These are phyloP conservation scores for Colletotrichum navitas DNA, from an alignment of 2,329 filamentous ascomycete species.

Conservation along the genomic window DNA sequence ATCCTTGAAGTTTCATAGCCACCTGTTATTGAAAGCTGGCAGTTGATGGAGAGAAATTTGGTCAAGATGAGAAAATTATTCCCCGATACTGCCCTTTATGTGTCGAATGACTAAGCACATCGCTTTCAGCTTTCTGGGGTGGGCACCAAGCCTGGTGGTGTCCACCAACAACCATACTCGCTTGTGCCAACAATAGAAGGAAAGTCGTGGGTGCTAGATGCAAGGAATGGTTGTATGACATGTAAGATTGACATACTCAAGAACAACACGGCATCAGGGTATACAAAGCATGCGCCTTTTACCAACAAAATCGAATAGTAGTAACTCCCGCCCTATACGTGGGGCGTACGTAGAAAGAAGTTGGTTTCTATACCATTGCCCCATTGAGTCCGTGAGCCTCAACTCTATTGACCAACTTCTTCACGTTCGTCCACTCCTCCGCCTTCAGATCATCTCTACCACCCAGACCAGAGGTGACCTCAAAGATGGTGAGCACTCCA, in stretches of 20 bases:
- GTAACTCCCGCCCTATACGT: slow-evolving; percentile 21
- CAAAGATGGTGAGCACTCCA: slow-evolving; percentile 90
- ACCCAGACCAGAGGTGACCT: slow-evolving; percentile 85
- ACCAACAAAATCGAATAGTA: slow-evolving; percentile 40
- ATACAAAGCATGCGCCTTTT: slow-evolving; percentile 42
- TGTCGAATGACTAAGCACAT: slow-evolving; percentile 29
- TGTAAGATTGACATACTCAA: slow-evolving; percentile 27
- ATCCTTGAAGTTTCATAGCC: neutral
- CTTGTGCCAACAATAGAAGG: neutral
- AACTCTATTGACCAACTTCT: slow-evolving; percentile 84
- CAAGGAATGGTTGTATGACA: neutral
- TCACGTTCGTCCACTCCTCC: slow-evolving; percentile 94
- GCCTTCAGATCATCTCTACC: slow-evolving; percentile 85
- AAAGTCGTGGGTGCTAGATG: neutral
- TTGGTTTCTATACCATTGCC: slow-evolving; percentile 51
- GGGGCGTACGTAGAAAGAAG: slow-evolving; percentile 46
- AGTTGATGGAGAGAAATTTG: slow-evolving; percentile 2
- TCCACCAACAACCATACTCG: neutral
- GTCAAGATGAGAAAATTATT: slow-evolving; percentile 1
- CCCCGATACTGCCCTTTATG: slow-evolving; percentile 26
- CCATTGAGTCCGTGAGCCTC: slow-evolving; percentile 71
- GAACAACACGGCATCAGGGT: slow-evolving; percentile 38
- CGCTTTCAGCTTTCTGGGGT: neutral
- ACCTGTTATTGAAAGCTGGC: neutral
- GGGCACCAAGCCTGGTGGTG: neutral